Evolutionary conservation across 495 filamentous ascomycete species (phyloP), one percentile per base, ranked within the genome.

Genomic region (Penicillium dipodomyicola): DNA sequence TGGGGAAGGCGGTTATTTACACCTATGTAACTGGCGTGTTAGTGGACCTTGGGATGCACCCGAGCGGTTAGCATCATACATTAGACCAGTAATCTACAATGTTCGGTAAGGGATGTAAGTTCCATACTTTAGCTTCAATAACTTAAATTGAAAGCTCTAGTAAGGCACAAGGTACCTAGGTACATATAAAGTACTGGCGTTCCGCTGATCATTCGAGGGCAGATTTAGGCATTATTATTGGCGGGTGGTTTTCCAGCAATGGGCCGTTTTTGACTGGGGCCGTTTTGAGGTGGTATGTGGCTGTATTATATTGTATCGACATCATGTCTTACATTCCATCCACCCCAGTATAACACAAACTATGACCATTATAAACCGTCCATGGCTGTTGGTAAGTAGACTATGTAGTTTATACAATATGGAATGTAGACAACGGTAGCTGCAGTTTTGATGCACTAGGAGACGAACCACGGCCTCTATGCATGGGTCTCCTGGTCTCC

Each of bases 191-290:
- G n/a, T 23, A 10, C 5, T 42, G 0, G 52, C 57, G 56, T 46
- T 10, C 49, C 14, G 23, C 52, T 17, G 17, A 40, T 7, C 40
- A 23, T 32, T 49, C 41, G 27, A 22, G 8, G 0, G 25, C 5
- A 1, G 32, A 55, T 11, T 8, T 2, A 2, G 6, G 30, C 10
- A 0, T 9, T 64, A 7, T 65, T 25, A 69, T 63, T 69, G 66
- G 68, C 62, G 65, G 68, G 56, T 50, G 40, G n/a, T 20, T n/a
- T 48, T 9, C 66, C 65, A 65, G 61, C 61, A 68, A 66, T 60
- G 23, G 49, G 46, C 29, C 15, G 49, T 43, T 27, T 49, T 19
- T 23, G 40, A 15, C 39, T 47, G 2, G 14, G 5, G 7, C 7
- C 12, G 50, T 32, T 15, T 46, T 15, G 12, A 12, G 14, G 1